phyloP scores from a whole-genome alignment of 2,329 filamentous ascomycete genomes.

The Periglandula ipomoeae region DNA sequence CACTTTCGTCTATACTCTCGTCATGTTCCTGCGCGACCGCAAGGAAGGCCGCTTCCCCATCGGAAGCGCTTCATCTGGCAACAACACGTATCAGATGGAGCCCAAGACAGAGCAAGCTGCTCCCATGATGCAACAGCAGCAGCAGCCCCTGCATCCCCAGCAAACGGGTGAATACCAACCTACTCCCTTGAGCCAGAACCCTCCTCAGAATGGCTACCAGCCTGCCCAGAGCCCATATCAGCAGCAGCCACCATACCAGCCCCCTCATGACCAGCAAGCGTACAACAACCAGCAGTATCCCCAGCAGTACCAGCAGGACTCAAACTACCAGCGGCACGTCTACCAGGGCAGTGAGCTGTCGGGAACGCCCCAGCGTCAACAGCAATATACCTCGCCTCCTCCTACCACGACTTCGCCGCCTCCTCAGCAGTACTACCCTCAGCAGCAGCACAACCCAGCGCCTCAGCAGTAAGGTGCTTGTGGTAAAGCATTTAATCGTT shows the following conservation, averaged over 20 bases:
- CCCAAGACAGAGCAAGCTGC: slow-evolving; percentile 18
- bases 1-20: slow-evolving; percentile 26
- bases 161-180: slow-evolving; percentile 10
- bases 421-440: slow-evolving; percentile 14
- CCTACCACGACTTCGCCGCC: slow-evolving; percentile 10
- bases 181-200: slow-evolving; percentile 13
- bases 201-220: slow-evolving; percentile 14
- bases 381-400: slow-evolving; percentile 12
- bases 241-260: slow-evolving; percentile 17
- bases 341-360: slow-evolving; percentile 8
- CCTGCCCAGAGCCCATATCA: slow-evolving; percentile 20
- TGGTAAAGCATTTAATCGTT: not conserved
- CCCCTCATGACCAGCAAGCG: slow-evolving; percentile 13
- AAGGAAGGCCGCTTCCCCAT: slow-evolving; percentile 27
- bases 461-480: not conserved
- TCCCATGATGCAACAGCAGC: slow-evolving; percentile 11
- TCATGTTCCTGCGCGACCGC: slow-evolving; percentile 26
- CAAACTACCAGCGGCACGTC: slow-evolving; percentile 13
- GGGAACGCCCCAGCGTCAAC: slow-evolving; percentile 7
- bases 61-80: slow-evolving; percentile 6
- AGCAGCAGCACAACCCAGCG: not conserved
- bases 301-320: not conserved
- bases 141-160: slow-evolving; percentile 13
- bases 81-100: slow-evolving; percentile 23
- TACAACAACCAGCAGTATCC: not conserved